phyloP scores from a whole-genome alignment of 306 rosid species.

The Cucurbita moschata region DNA sequence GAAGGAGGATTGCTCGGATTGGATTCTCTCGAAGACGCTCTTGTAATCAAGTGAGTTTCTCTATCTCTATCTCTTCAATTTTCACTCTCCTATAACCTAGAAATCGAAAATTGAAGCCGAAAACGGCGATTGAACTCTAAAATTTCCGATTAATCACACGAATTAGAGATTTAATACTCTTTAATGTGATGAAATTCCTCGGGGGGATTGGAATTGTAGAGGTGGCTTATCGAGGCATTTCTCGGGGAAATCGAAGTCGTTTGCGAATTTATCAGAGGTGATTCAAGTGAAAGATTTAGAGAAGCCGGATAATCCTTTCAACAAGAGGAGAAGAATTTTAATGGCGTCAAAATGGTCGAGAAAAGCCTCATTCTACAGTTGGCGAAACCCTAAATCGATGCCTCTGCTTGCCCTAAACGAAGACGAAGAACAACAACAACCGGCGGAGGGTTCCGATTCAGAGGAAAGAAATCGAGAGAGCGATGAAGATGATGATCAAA shows the following conservation, averaged over 20 bases:
- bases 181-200: background rate
- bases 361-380: conserved; percentile 44
- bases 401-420: conserved; percentile 61
- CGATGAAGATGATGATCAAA: conserved; percentile 8
- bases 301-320: conserved; percentile 66
- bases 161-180: background rate
- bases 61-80: background rate
- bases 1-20: conserved; percentile 1
- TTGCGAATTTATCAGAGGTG: conserved; percentile 39
- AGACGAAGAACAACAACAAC: conserved; percentile 14
- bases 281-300: conserved; percentile 31
- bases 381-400: conserved; percentile 79
- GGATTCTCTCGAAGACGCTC: conserved; percentile 6
- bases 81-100: background rate
- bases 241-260: conserved; percentile 53
- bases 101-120: background rate
- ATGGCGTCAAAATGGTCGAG: conserved; percentile 61
- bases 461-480: conserved; percentile 3
- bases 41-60: conserved; percentile 7
- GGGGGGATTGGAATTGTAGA: conserved; percentile 17
- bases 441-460: background rate
- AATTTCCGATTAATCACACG: background rate
- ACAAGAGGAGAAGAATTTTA: conserved; percentile 62
- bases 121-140: background rate
- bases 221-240: conserved; percentile 55